phyloP scores from a whole-genome alignment of 2,329 filamentous ascomycete species.

The Neofusicoccum parvum region DNA sequence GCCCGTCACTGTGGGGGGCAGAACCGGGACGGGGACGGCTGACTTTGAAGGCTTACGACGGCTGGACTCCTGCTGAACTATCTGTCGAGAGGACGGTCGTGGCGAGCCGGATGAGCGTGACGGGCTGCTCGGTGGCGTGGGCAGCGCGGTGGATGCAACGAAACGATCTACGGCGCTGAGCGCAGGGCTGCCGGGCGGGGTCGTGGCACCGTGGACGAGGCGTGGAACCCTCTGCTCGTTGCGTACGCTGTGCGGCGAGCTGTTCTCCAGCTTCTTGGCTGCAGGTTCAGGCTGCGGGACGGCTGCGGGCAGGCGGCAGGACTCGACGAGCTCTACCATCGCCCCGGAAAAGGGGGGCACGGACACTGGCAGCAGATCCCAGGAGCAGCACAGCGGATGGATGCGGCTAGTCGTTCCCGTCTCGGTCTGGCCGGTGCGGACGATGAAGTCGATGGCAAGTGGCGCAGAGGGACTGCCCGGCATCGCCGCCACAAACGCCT shows the following conservation, averaged over 20 bases:
- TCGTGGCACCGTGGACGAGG: neutral
- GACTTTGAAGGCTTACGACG: neutral
- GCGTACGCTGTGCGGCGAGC: neutral
- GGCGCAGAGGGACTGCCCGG: neutral
- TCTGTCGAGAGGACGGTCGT: neutral
- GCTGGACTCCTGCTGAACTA: neutral
- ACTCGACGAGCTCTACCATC: neutral
- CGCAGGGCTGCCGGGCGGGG: neutral
- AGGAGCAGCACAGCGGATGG: neutral
- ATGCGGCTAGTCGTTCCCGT: constrained; percentile 5
- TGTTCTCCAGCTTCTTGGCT: neutral
- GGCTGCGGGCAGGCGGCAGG: neutral
- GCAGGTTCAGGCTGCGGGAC: neutral
- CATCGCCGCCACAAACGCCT: constrained; percentile 1
- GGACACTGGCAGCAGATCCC: neutral
- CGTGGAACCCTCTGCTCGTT: neutral
- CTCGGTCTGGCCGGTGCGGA: neutral
- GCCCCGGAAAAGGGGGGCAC: neutral
- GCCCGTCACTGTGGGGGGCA: neutral
- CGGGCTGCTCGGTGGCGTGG: constrained; percentile 9
- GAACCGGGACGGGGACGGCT: neutral
- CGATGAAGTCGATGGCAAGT: constrained; percentile 4
- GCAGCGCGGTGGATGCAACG: neutral
- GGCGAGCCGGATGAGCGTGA: neutral
- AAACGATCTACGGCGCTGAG: neutral